These are phyloP conservation scores for Lignosus rhinocerotis DNA, from an alignment of 1,284 basidiomycete species.

Conservation along the genomic window DNA sequence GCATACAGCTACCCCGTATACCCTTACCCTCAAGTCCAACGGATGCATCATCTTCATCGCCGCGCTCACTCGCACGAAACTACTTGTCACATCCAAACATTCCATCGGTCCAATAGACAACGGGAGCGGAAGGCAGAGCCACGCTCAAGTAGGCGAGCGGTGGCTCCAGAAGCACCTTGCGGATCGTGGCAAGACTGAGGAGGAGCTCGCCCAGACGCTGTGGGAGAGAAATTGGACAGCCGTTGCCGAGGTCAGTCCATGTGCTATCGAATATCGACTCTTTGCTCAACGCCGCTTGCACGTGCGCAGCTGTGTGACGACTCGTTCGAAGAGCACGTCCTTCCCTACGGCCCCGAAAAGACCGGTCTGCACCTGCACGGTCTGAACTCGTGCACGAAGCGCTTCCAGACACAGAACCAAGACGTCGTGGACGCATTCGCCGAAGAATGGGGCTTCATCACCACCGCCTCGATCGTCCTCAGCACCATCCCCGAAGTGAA, in stretches of 20 bases:
- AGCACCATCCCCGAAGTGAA: slow-evolving; percentile 71
- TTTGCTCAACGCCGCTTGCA: neutral
- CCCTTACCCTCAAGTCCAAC: slow-evolving; percentile 93
- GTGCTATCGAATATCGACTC: neutral
- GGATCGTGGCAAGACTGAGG: slow-evolving; percentile 65
- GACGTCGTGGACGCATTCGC: slow-evolving; percentile 80
- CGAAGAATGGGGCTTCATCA: slow-evolving; percentile 89
- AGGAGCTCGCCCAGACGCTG: slow-evolving; percentile 72
- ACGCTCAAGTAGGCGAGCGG: slow-evolving; percentile 77
- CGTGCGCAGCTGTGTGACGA: slow-evolving; percentile 87
- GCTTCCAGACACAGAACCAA: slow-evolving; percentile 77
- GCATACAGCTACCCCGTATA: slow-evolving; percentile 82
- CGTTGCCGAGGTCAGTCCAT: slow-evolving; percentile 77
- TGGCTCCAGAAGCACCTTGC: slow-evolving; percentile 84
- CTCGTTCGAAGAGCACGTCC: slow-evolving; percentile 96
- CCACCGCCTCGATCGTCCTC: slow-evolving; percentile 66
- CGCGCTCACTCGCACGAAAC: slow-evolving; percentile 72
- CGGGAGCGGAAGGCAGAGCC: slow-evolving; percentile 45
- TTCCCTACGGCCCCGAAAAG: slow-evolving; percentile 78
- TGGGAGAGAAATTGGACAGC: slow-evolving; percentile 91
- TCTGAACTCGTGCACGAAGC: slow-evolving; percentile 74
- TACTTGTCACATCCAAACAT: slow-evolving; percentile 94
- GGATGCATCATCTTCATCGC: slow-evolving; percentile 98
- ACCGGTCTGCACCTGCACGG: slow-evolving; percentile 96
- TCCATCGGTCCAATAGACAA: slow-evolving; percentile 60